These are phyloP conservation scores for Oryza glumipatula DNA, from an alignment of 176 grass and related monocot genomes.

Conservation along the genomic window DNA sequence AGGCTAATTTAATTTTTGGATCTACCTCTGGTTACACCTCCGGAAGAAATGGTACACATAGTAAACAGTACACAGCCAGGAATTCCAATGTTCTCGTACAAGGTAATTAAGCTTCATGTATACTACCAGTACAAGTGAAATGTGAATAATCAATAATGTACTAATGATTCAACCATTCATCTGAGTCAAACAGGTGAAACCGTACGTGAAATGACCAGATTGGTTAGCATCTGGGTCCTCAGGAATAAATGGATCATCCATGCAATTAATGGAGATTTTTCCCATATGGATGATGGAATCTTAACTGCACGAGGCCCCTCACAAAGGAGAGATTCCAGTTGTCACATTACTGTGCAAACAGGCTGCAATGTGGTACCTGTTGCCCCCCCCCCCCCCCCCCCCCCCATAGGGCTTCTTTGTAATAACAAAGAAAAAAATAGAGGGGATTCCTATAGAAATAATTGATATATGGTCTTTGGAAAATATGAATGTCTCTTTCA, in stretches of 20 bases:
- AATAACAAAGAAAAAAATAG: too few species aligned
- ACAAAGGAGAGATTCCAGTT: slow-evolving; percentile 6
- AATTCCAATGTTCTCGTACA: background rate
- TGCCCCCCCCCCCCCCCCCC: background rate
- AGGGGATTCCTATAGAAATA: too few species aligned
- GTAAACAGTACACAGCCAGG: background rate
- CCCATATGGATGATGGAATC: background rate
- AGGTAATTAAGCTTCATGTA: background rate
- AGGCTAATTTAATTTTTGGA: background rate
- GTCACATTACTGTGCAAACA: slow-evolving; percentile 35
- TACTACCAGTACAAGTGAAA: background rate
- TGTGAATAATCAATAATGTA: background rate
- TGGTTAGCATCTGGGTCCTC: background rate
- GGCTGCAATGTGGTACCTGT: background rate
- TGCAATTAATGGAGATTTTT: slow-evolving; percentile 14
- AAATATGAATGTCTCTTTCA: too few species aligned
- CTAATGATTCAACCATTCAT: background rate
- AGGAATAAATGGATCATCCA: background rate
- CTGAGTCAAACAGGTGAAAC: background rate
- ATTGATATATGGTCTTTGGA: too few species aligned
- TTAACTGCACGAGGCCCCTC: background rate
- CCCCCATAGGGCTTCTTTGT: background rate
- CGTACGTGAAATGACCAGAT: background rate
- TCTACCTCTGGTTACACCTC: background rate
- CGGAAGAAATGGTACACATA: background rate